Conservation (phyloP, 2,329 filamentous ascomycete species). For the Botryotinia convoluta region DNA sequence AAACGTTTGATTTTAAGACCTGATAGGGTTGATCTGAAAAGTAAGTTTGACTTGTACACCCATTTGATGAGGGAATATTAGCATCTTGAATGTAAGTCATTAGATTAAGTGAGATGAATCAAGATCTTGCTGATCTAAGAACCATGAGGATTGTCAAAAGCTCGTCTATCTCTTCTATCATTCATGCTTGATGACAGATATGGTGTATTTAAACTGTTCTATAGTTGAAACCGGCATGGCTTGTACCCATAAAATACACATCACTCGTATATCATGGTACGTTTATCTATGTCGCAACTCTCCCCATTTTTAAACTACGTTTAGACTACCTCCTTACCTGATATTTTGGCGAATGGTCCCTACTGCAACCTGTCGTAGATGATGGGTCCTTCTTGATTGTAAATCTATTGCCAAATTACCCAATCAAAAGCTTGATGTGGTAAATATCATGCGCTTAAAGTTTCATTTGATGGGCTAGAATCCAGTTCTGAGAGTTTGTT, state of each 20-base stretch:
- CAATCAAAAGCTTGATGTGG: neutral
- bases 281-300: neutral
- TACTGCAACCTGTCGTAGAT: neutral
- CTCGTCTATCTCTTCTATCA: too few species aligned
- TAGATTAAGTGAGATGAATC: too few species aligned
- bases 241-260: neutral
- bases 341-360: neutral
- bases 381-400: neutral
- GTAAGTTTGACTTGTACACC: too few species aligned
- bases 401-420: neutral
- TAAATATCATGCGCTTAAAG: fast-evolving
- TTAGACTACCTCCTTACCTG: too few species aligned
- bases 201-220: neutral
- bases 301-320: fast-evolving
- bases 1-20: too few species aligned
- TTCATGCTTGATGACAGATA: too few species aligned
- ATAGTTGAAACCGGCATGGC: neutral
- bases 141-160: neutral
- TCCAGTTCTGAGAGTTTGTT: neutral
- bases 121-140: neutral
- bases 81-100: too few species aligned
- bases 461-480: neutral
- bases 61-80: too few species aligned
- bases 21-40: too few species aligned
- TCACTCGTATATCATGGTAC: neutral